Percentiles rank a stretch among this genome's conserved stretches.
Conservation (phyloP, 805 yeast genomes). For the Pichia manshurica region DNA sequence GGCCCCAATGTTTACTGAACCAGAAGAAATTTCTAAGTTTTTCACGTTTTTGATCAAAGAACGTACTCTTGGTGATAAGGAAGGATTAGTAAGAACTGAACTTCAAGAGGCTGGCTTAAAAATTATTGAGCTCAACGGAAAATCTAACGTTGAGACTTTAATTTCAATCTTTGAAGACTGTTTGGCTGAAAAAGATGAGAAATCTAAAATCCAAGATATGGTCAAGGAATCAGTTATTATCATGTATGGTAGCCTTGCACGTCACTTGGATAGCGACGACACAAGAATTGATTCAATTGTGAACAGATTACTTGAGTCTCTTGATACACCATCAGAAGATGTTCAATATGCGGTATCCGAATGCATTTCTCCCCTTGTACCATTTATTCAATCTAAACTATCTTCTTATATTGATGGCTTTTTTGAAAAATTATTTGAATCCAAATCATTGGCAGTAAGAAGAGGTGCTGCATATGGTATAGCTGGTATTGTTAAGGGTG, state of each 20-base stretch:
- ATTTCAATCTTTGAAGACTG: slow-evolving; percentile 77
- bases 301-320: slow-evolving; percentile 62
- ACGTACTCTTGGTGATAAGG: slow-evolving; percentile 70
- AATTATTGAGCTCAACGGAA: slow-evolving; percentile 63
- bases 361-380: slow-evolving; percentile 79
- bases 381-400: slow-evolving; percentile 45
- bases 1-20: slow-evolving; percentile 40
- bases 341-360: slow-evolving; percentile 86
- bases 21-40: slow-evolving; percentile 43
- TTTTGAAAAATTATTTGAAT: slow-evolving; percentile 54
- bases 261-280: slow-evolving; percentile 68
- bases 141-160: slow-evolving; percentile 58
- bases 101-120: slow-evolving; percentile 85
- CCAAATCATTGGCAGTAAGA: slow-evolving; percentile 46
- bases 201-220: slow-evolving; percentile 47
- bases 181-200: slow-evolving; percentile 45
- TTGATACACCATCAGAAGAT: slow-evolving; percentile 82
- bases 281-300: slow-evolving; percentile 59
- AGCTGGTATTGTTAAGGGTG: slow-evolving; percentile 88
- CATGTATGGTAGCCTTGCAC: slow-evolving; percentile 85
- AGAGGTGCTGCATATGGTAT: slow-evolving; percentile 96
- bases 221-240: slow-evolving; percentile 78
- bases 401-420: slow-evolving; percentile 51
- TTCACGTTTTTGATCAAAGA: slow-evolving; percentile 53
- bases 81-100: slow-evolving; percentile 67